phyloP scores from a whole-genome alignment of 495 filamentous ascomycete genomes.

The Hyaloscypha finlandica region DNA sequence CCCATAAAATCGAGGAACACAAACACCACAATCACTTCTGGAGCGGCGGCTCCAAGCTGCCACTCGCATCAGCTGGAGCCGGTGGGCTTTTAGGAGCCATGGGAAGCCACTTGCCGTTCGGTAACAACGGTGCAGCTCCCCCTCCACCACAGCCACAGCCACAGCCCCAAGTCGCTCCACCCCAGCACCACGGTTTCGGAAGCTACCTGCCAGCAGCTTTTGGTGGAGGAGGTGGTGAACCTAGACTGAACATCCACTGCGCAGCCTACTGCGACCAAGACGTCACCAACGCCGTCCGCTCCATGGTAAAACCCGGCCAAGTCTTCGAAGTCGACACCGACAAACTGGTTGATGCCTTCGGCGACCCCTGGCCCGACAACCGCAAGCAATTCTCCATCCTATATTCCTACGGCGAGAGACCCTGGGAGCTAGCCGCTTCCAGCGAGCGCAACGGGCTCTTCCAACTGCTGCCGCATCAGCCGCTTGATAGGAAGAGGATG shows the following conservation, averaged over 20 bases:
- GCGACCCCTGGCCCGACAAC: slow-evolving; percentile 11
- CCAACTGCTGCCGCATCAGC: slow-evolving; percentile 1
- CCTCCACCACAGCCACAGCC: background rate
- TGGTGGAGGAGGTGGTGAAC: background rate
- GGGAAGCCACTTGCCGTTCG: background rate
- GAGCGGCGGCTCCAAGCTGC: background rate
- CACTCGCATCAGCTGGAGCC: background rate
- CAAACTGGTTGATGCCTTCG: background rate
- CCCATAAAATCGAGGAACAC: slow-evolving; percentile 7
- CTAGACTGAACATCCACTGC: slow-evolving; percentile 4
- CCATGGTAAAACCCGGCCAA: slow-evolving; percentile 2
- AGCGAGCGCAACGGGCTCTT: background rate
- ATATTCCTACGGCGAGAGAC: slow-evolving; percentile 9
- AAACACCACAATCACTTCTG: background rate
- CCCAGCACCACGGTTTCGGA: background rate
- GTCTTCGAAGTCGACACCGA: slow-evolving; percentile 2
- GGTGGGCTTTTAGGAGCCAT: background rate
- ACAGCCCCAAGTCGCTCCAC: background rate
- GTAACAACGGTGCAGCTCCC: background rate
- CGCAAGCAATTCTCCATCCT: slow-evolving; percentile 8
- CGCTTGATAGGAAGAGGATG: slow-evolving; percentile 3
- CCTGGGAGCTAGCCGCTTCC: slow-evolving; percentile 4
- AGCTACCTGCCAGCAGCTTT: background rate
- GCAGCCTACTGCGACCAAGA: background rate
- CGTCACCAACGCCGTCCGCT: slow-evolving; percentile 3